Conservation (phyloP, 2,329 filamentous ascomycete genomes). For the Diaporthe sp. region DNA sequence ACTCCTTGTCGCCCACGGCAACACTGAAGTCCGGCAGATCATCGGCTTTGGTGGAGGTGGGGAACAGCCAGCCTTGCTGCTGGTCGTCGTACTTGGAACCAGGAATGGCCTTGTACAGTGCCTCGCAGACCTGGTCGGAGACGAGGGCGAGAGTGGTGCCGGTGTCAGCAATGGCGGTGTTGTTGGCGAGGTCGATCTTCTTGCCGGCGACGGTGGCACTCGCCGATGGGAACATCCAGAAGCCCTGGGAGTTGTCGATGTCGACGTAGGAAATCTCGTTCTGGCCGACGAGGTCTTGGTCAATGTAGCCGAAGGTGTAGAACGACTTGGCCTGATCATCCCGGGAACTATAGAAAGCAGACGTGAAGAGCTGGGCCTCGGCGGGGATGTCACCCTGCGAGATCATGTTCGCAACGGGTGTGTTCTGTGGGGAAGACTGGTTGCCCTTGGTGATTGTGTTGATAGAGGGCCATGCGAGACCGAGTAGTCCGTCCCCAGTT, state of each 20-base stretch:
- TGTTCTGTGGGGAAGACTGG: conserved; percentile 65
- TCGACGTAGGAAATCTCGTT: conserved; percentile 71
- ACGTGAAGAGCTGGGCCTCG: conserved; percentile 72
- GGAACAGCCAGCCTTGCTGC: conserved; percentile 76
- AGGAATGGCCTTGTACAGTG: conserved; percentile 75
- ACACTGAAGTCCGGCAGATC: conserved; percentile 73
- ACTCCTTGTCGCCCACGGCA: conserved; percentile 73
- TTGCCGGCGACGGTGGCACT: conserved; percentile 71
- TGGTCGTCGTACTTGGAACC: conserved; percentile 68
- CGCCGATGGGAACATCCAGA: conserved; percentile 76
- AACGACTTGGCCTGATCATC: conserved; percentile 68
- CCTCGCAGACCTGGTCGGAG: conserved; percentile 71
- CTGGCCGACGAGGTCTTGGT: conserved; percentile 70
- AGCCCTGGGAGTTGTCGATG: conserved; percentile 75
- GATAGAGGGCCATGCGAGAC: conserved; percentile 75
- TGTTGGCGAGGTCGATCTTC: conserved; percentile 63
- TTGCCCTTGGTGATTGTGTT: conserved; percentile 67
- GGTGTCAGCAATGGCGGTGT: conserved; percentile 79
- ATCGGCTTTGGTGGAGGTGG: conserved; percentile 62
- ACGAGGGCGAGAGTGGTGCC: conserved; percentile 78
- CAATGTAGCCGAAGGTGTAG: conserved; percentile 82
- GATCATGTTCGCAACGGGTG: conserved; percentile 80
- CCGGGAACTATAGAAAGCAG: conserved; percentile 70
- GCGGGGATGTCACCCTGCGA: conserved; percentile 60
- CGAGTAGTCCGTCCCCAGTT: conserved; percentile 75